A percentile compares a stretch with the other conserved stretches of the same genome.
phyloP scores from a whole-genome alignment of 345 rosid genomes.

The Ceriops decandra region DNA sequence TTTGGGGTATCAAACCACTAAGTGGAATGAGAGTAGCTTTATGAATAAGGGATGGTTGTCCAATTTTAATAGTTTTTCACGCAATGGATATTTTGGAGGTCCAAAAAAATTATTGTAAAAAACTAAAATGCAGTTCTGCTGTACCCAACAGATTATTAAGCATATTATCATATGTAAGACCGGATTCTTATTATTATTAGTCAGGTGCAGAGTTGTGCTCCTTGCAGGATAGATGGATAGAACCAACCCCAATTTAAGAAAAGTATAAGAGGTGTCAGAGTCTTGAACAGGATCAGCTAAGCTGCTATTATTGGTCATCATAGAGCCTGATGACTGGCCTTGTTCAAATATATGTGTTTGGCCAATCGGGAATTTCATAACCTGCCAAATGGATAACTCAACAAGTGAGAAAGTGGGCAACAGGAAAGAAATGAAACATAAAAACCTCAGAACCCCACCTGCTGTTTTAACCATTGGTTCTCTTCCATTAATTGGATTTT shows the following conservation, averaged over 20 bases:
- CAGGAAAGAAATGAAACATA: conserved; percentile 1
- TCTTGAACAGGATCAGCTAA: conserved; percentile 19
- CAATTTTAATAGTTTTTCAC: too few relatives aligned
- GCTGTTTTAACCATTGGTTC: conserved; percentile 29
- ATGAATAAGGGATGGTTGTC: too few relatives aligned
- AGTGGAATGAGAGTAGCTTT: too few relatives aligned
- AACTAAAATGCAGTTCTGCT: too few relatives aligned
- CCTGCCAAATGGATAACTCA: conserved; percentile 9
- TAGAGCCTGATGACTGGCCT: conserved; percentile 20
- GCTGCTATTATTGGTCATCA: conserved; percentile 11
- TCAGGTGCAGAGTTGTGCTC: too few relatives aligned
- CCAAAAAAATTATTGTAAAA: too few relatives aligned
- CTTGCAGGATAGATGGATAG: neutral
- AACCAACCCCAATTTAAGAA: conserved; percentile 35
- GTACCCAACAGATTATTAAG: too few relatives aligned
- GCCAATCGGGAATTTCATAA: neutral
- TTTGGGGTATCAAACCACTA: too few relatives aligned
- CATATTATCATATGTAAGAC: too few relatives aligned
- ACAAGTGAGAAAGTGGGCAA: neutral
- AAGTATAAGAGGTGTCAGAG: conserved; percentile 13
- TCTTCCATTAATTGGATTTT: conserved; percentile 25
- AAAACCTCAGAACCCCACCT: neutral
- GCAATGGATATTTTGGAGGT: too few relatives aligned
- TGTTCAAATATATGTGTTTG: neutral
- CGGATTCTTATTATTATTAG: too few relatives aligned